phyloP scores from a whole-genome alignment of 805 yeast genomes.

The Candida nitratophila region DNA sequence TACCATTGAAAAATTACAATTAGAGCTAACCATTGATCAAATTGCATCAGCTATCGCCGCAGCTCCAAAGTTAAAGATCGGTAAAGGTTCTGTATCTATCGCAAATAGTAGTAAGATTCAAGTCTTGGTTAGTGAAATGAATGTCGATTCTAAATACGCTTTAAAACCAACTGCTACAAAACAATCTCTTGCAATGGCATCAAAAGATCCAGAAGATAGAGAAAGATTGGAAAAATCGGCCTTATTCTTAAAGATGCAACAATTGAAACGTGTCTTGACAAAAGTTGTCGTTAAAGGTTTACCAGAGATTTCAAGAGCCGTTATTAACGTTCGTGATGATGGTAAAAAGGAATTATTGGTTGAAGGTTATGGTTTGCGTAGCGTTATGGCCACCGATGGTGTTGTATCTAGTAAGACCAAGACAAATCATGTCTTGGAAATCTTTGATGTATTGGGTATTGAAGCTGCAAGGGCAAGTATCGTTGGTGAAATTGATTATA shows the following conservation, averaged over 20 bases:
- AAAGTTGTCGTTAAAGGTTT: slow-evolving; percentile 89
- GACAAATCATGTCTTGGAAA: slow-evolving; percentile 91
- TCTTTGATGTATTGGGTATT: slow-evolving; percentile 84
- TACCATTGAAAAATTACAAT: slow-evolving; percentile 83
- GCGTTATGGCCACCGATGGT: slow-evolving; percentile 97
- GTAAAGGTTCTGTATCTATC: slow-evolving; percentile 62
- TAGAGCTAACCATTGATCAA: slow-evolving; percentile 81
- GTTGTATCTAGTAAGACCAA: slow-evolving; percentile 79
- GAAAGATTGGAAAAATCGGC: slow-evolving; percentile 36
- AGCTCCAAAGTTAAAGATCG: slow-evolving; percentile 87
- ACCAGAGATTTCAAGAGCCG: slow-evolving; percentile 89
- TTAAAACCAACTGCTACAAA: slow-evolving; percentile 33
- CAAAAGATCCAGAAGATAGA: slow-evolving; percentile 29
- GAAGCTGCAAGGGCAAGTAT: slow-evolving; percentile 96
- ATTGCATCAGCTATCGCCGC: slow-evolving; percentile 73
- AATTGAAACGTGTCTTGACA: slow-evolving; percentile 77
- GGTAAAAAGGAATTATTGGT: slow-evolving; percentile 86
- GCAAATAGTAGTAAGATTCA: slow-evolving; percentile 60
- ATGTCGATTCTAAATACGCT: slow-evolving; percentile 30
- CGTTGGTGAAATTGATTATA: slow-evolving; percentile 89
- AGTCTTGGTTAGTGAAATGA: slow-evolving; percentile 48
- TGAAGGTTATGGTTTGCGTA: slow-evolving; percentile 95
- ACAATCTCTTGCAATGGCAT: slow-evolving; percentile 19
- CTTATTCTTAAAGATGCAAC: slow-evolving; percentile 84
- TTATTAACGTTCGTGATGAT: slow-evolving; percentile 84